Conservation (phyloP, 1,284 basidiomycete species). For the Sutorius eximius region DNA sequence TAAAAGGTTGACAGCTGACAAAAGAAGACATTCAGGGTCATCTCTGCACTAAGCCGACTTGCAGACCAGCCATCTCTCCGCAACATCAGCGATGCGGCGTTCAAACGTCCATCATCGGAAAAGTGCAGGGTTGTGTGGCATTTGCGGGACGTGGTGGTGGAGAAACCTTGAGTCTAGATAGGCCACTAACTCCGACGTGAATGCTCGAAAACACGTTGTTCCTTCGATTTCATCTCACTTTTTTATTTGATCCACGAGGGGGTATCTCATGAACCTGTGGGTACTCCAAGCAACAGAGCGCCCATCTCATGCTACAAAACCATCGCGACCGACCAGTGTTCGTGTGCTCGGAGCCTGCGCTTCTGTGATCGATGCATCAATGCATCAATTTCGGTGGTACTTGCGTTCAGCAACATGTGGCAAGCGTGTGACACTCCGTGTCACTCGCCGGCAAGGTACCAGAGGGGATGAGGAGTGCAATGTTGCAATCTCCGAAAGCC, state of each 20-base stretch:
- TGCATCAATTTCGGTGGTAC: conserved; percentile 1
- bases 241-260: not conserved
- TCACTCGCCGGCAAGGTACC: not conserved
- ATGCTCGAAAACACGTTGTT: not conserved
- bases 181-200: not conserved
- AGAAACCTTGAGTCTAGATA: not conserved
- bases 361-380: not conserved
- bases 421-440: not conserved
- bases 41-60: not conserved
- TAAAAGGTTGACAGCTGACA: not conserved
- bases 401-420: conserved; percentile 1
- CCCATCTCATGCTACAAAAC: not conserved
- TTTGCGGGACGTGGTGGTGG: not conserved
- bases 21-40: not conserved
- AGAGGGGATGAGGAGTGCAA: not conserved
- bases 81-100: not conserved
- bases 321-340: not conserved
- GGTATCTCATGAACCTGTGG: not conserved
- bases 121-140: not conserved
- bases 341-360: not conserved
- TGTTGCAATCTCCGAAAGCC: not conserved
- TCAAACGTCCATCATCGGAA: not conserved
- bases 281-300: not conserved
- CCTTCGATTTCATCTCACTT: not conserved
- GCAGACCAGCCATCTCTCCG: not conserved